Conservation (phyloP, 78 protist genomes). For the Parvularia atlantis region DNA sequence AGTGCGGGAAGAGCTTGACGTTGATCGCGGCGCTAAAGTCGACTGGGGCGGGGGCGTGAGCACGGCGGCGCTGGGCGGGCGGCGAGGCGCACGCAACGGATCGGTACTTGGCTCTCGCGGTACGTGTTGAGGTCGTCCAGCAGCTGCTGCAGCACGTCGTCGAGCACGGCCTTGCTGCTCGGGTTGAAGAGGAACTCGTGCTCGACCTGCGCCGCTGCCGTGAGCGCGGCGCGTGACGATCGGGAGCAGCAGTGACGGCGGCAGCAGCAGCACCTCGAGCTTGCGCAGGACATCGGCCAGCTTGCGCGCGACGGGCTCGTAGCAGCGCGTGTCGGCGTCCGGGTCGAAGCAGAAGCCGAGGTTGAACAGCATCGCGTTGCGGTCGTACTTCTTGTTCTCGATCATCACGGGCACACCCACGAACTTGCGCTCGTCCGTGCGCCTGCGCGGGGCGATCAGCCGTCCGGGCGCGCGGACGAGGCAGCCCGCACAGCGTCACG, state of each 20-base stretch:
- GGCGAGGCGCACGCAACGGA: too few species aligned
- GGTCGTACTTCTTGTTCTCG: conserved; percentile 46
- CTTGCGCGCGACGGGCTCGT: conserved; percentile 39
- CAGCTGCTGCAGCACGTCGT: background rate
- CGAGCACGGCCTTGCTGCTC: background rate
- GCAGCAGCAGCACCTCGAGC: background rate
- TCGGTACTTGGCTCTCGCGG: conserved; percentile 8
- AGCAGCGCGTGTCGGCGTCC: conserved; percentile 17
- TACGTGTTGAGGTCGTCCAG: conserved; percentile 7
- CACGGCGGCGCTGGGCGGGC: too few species aligned
- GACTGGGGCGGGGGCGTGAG: too few species aligned
- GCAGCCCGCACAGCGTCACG: conserved; percentile 15
- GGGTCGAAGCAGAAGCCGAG: conserved; percentile 37
- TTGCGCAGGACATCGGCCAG: conserved; percentile 15
- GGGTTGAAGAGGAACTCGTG: background rate
- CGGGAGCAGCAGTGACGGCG: background rate
- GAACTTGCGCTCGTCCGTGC: background rate
- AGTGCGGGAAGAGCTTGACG: conserved; percentile 24
- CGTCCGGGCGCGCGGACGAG: background rate
- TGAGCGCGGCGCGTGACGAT: too few species aligned
- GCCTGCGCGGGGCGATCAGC: background rate
- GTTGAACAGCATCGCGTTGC: conserved; percentile 57
- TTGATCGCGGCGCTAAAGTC: background rate
- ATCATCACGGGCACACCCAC: conserved; percentile 34
- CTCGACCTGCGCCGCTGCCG: background rate